Base-by-base conservation (phyloP, 352 stramenopile genomes). In the Globisporangium camurandrum region DNA sequence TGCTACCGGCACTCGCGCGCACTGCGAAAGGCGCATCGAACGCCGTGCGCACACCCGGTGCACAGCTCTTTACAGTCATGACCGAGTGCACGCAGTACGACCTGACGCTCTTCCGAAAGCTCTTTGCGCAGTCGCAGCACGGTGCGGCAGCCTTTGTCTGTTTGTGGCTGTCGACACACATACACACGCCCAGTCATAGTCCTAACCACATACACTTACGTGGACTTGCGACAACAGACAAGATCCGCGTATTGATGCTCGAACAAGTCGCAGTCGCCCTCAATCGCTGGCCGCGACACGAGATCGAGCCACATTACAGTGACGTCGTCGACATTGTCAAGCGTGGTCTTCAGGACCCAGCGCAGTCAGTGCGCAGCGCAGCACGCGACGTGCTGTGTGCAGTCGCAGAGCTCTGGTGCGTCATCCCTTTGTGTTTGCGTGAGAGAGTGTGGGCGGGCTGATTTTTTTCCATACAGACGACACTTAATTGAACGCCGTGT, bases 81-180 rank as follows among this genome's bases (percentile, higher is more conserved):
- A 76, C 75, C 11, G 57, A 88, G 56, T 49, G 72, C 20, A 63
- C 75, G 31, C 69, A 74, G 19, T 90, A 84, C 49, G 79, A 90
- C 47, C 31, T 90, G 30, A 46, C 69, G 37, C 37, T 73, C 2
- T 37, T 87, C 39, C 63, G 53, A 28, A 73, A 63, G 51, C 64
- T 85, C 6, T 89, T 69, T 40, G 38, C 57, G 26, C 53, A 65
- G 33, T 57, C 52, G 0, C 59, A 56, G 23, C 74, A 88, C 50
- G 69, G 75, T 86, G 36, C 12, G 43, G n/a, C 14, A 17, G 44
- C 24, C 37, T 28, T 1, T 19, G 52, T 14, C 26, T 39, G 33
- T 17, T 37, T 16, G n/a, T 2, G 8, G n/a, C n/a, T n/a, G n/a
- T n/a, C n/a, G 31, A 12, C 17, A 4, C 12, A 7, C 33, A 24